phyloP scores from a whole-genome alignment of 352 stramenopile genomes.

The Phytophthora quininea region DNA sequence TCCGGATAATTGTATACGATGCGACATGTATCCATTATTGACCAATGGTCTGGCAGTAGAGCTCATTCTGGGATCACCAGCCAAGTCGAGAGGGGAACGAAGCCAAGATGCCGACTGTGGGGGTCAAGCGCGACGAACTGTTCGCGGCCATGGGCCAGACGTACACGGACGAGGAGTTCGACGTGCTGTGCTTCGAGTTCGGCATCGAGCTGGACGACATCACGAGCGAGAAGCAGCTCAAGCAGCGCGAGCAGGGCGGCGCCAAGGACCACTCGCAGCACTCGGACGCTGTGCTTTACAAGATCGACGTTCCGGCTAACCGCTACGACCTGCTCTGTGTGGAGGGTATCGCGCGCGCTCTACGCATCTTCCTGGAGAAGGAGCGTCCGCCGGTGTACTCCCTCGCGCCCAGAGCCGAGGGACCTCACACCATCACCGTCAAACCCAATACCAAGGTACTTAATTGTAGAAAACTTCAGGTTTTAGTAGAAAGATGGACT shows the following conservation, averaged over 20 bases:
- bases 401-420: slow-evolving; percentile 58
- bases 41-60: slow-evolving; percentile 20
- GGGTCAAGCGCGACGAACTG: slow-evolving; percentile 96
- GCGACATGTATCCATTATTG: slow-evolving; percentile 14
- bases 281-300: slow-evolving; percentile 97
- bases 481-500: slow-evolving; percentile 1
- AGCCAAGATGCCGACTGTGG: slow-evolving; percentile 97
- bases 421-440: slow-evolving; percentile 86
- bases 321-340: slow-evolving; percentile 99
- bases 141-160: slow-evolving; percentile 96
- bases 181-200: slow-evolving; percentile 99
- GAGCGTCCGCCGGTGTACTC: slow-evolving; percentile 91
- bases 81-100: slow-evolving; percentile 3
- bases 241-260: slow-evolving; percentile 81
- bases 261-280: slow-evolving; percentile 63
- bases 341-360: slow-evolving; percentile 96
- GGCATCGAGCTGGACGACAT: slow-evolving; percentile 98
- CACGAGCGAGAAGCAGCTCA: slow-evolving; percentile 88
- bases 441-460: slow-evolving; percentile 85
- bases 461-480: background rate
- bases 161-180: slow-evolving; percentile 99
- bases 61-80: slow-evolving; percentile 22
- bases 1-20: background rate
- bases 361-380: slow-evolving; percentile 98
- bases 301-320: slow-evolving; percentile 99